These are phyloP conservation scores for Quercus dentata DNA, from an alignment of 306 rosid genomes.

Conservation along the genomic window DNA sequence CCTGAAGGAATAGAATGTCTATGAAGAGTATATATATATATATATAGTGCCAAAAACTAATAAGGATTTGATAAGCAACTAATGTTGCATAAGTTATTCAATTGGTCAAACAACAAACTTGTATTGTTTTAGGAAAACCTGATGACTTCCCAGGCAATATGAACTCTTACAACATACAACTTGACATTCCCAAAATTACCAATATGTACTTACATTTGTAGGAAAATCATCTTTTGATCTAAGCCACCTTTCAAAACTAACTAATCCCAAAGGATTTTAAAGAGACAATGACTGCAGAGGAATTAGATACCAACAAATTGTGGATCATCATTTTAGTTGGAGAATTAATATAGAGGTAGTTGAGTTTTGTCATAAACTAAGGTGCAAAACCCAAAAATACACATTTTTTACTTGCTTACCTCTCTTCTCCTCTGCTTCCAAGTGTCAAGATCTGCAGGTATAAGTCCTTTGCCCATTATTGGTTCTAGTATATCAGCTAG, in stretches of 20 bases:
- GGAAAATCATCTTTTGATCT: not conserved
- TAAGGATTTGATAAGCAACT: no score
- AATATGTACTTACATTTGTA: no score
- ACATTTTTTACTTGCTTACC: conserved; percentile 41
- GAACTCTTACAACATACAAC: not conserved
- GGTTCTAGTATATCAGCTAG: conserved; percentile 93
- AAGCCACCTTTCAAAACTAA: not conserved
- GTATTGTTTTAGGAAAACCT: not conserved
- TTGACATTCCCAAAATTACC: not conserved
- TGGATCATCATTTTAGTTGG: not conserved
- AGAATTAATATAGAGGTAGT: not conserved
- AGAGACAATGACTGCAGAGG: not conserved
- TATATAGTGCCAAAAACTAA: no score
- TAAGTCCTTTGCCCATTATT: conserved; percentile 76
- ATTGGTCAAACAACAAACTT: not conserved
- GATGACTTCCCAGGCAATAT: not conserved
- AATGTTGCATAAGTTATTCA: no score
- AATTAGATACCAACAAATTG: not conserved
- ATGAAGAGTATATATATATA: no score
- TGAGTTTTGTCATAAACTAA: not conserved
- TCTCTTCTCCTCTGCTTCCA: conserved; percentile 98
- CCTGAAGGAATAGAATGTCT: no score
- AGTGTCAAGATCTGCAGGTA: conserved; percentile 65
- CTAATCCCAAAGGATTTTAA: not conserved
- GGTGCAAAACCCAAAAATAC: not conserved